Evolutionary conservation across 2,329 filamentous ascomycete species (phyloP), one percentile per base, ranked within the genome.

Genomic region (Sporothrix globosa): DNA sequence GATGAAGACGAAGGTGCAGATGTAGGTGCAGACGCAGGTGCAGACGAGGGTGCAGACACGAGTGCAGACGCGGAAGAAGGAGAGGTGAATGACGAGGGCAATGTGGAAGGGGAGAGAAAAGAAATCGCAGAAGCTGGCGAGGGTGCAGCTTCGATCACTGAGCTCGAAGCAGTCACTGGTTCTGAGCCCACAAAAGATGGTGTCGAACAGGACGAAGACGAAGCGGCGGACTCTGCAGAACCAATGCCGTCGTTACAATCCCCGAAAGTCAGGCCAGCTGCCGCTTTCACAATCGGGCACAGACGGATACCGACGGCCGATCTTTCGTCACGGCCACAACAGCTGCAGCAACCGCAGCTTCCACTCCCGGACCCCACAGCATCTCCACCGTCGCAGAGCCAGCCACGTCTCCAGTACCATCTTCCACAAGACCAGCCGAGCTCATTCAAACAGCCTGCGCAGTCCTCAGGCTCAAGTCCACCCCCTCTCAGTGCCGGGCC

Each of bases 271-370:
- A 24, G 69, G 11, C 46, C 24, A 24, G 24, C 46, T 46, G 27
- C 34, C 10, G 21, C 54, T 2, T 41, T 21, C 44, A 19, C 41
- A 3, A 39, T 27, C 21, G 69, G 54, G 1, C 54, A 71, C 27
- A 30, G 66, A 14, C 69, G 66, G 13, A 53, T 58, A 3, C 50
- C 67, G 24, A 68, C 66, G 1, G 9, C 46, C 9, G 69, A 71
- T 6, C 65, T 46, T 0, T 34, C 63, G 11, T 30, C 50, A 14
- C 56, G 54, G 48, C 39, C 52, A 30, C 69, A 54, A 6, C 27
- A 69, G 50, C 58, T 46, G 24, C 60, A 44, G 9, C 50, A 14
- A n/a, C 48, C 41, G 24, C 24, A 30, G 56, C 56, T 67, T 30
- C 66, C 60, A 9, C 39, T 63, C 11, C 48, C 50, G 27, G 58